Percentiles rank a stretch among this genome's conserved stretches.
phyloP scores from a whole-genome alignment of 306 rosid species.

The Begonia loranthoides region DNA sequence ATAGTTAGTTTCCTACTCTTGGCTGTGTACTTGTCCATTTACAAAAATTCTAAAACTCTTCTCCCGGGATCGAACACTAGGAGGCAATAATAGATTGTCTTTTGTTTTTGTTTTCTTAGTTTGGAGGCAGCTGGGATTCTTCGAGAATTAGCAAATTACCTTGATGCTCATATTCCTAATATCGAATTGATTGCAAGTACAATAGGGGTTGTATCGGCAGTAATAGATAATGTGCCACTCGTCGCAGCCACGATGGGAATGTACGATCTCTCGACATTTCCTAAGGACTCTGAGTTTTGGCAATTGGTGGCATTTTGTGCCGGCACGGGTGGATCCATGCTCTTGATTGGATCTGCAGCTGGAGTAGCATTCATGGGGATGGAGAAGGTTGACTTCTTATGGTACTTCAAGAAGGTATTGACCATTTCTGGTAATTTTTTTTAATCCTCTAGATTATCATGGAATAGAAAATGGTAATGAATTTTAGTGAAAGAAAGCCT shows the following conservation, averaged over 20 bases:
- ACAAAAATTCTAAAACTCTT: too few relatives aligned
- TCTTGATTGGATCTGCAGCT: constrained; percentile 85
- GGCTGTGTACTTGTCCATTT: too few relatives aligned
- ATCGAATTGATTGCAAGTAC: constrained; percentile 62
- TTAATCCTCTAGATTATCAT: background rate
- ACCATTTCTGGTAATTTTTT: background rate
- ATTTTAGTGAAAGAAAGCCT: background rate
- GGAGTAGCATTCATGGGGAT: constrained; percentile 99
- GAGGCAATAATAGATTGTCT: too few relatives aligned
- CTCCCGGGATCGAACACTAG: too few relatives aligned
- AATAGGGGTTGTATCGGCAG: constrained; percentile 73
- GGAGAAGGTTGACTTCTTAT: constrained; percentile 95
- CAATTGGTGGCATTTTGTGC: constrained; percentile 83
- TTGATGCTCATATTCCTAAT: constrained; percentile 57
- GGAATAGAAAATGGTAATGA: background rate
- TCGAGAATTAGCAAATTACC: constrained; percentile 75
- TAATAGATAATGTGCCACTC: constrained; percentile 84
- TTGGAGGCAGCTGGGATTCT: constrained; percentile 86
- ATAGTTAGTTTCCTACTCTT: too few relatives aligned
- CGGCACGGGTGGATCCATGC: constrained; percentile 96
- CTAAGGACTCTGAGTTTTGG: constrained; percentile 94
- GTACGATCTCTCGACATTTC: constrained; percentile 69
- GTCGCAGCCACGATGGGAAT: constrained; percentile 96
- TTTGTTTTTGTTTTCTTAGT: constrained; percentile 22
- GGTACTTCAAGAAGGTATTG: constrained; percentile 82